Base-by-base conservation (phyloP, 176 grass and related monocot genomes). In the Aegilops speltoides region DNA sequence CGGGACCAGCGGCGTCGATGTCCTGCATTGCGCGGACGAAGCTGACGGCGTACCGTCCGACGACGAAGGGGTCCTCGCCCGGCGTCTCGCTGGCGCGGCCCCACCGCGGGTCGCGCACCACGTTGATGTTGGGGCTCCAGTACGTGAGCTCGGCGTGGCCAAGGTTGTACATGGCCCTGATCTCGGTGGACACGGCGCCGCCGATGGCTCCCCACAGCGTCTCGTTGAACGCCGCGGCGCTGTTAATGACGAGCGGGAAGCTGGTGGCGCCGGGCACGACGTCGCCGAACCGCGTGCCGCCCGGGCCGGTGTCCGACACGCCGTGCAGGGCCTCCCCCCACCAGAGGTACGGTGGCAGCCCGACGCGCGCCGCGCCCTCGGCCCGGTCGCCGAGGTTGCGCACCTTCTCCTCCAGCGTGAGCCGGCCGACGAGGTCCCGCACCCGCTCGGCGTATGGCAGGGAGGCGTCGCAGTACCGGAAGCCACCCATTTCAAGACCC, bases 101-200 rank as follows among this genome's bases (percentile, higher is more conserved):
- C 93, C 93, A 95, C 38, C 93, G 74, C 16, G 93, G 93, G 63
- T 95, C 93, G 24, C 93, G 88, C 11, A 95, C 83, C 13, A 95
- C 86, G 79, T 95, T 95, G 74, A 95, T 90, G 79, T 95, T 92
- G 38, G 93, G 93, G 83, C 90, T 92, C 93, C 90, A 95, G 86
- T 88, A 92, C 1, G 93, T 86, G 25, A 95, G 93, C 66, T 89
- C 85, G 7, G 90, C 93, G 29, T 88, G 90, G 7, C 93, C 93
- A 0, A 95, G 87, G 80, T 95, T 95, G 85, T 92, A 89, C 93
- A 95, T 95, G n/a, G 90, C 90, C 69, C 93, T 48, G 23, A 89
- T 64, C 82, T 95, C 93, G 1, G 87, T 92, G 1, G 89, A 89
- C 61, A 86, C 78, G 0, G 3, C 85, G 68, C 17, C 71, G 64